phyloP scores from a whole-genome alignment of 2,329 filamentous ascomycete genomes.

The Fusarium virguliforme region DNA sequence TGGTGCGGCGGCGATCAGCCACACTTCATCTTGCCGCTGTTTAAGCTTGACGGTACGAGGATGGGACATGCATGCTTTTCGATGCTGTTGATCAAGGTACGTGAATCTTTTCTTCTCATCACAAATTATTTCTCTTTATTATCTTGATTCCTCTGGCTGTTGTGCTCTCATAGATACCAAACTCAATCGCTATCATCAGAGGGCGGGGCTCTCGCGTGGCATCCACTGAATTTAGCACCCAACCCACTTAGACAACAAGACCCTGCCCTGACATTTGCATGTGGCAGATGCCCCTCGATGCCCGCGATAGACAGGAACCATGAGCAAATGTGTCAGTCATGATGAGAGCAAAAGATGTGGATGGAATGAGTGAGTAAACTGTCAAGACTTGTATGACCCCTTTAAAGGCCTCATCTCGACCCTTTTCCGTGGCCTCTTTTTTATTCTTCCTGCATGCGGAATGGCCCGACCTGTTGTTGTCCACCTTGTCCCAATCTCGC shows the following conservation, averaged over 20 bases:
- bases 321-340: constrained; percentile 30
- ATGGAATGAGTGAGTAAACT: constrained; percentile 12
- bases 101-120: neutral
- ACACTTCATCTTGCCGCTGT: constrained; percentile 9
- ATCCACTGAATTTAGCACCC: constrained; percentile 23
- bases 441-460: constrained; percentile 15
- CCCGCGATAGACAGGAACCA: neutral
- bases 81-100: neutral
- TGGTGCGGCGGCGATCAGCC: constrained; percentile 10
- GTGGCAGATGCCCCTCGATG: constrained; percentile 14
- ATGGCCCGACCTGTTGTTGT: neutral
- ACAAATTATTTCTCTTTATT: neutral
- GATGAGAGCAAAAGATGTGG: constrained; percentile 13
- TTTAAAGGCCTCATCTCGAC: constrained; percentile 1
- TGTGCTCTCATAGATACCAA: neutral
- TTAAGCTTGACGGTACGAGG: constrained; percentile 6
- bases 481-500: constrained; percentile 29
- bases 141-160: neutral
- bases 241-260: constrained; percentile 1
- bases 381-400: neutral
- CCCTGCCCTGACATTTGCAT: constrained; percentile 41
- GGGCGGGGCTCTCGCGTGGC: constrained; percentile 19
- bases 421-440: constrained; percentile 14
- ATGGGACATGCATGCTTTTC: neutral
- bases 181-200: neutral